Percentiles rank a stretch among this genome's conserved stretches.
Conservation (phyloP, 257 asterid species). For the Solanum clarkiae region DNA sequence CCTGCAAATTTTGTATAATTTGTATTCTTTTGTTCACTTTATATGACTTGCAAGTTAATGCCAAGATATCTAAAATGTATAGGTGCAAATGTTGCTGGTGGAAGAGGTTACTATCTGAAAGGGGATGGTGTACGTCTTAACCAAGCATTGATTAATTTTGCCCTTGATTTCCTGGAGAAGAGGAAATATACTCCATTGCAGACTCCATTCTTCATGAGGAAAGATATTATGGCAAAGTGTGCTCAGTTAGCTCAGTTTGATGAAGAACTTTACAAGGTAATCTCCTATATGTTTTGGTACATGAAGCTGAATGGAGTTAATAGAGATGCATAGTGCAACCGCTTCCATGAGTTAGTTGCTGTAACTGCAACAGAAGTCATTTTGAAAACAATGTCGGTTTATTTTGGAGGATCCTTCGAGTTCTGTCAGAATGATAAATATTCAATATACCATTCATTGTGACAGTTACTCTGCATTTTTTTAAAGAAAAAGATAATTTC, state of each 20-base stretch:
- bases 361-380: neutral
- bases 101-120: conserved; percentile 75
- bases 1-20: neutral
- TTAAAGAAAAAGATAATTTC: neutral
- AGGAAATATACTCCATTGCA: conserved; percentile 51
- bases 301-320: neutral
- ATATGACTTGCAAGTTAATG: neutral
- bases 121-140: conserved; percentile 79
- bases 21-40: neutral
- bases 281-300: neutral
- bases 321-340: neutral
- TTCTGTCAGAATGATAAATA: neutral
- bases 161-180: conserved; percentile 53
- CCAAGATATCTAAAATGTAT: neutral
- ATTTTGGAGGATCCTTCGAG: neutral
- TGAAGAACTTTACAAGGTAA: conserved; percentile 94
- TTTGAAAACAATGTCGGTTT: neutral
- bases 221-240: conserved; percentile 87
- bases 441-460: neutral
- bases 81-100: conserved; percentile 91
- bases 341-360: neutral
- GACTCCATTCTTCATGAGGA: conserved; percentile 87
- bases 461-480: neutral
- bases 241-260: conserved; percentile 93
- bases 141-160: conserved; percentile 77